Conservation (phyloP, 208 protist species). For the Leishmania guyanensis region DNA sequence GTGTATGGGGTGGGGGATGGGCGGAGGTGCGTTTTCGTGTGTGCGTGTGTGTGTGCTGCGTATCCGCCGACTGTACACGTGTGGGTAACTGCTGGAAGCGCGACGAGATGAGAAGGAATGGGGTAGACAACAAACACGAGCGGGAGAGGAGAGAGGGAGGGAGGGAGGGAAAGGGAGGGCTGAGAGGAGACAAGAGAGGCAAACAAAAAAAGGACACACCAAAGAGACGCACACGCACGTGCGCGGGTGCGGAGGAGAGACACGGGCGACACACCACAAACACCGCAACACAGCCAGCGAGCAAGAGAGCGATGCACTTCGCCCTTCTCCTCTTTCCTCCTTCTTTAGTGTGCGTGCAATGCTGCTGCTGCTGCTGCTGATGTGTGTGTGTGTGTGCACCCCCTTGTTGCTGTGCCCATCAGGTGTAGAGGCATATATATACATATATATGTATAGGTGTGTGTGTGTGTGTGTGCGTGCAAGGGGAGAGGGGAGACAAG, state of each 20-base stretch:
- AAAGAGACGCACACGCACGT: background rate
- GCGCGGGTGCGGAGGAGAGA: background rate
- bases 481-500: background rate
- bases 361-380: no score
- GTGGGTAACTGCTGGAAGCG: background rate
- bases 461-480: background rate
- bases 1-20: background rate
- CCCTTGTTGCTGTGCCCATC: background rate
- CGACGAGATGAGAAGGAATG: background rate
- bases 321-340: background rate
- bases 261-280: background rate
- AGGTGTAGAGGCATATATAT: background rate
- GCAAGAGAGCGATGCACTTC: background rate
- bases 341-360: background rate
- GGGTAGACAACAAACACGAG: background rate
- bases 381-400: slow-evolving; percentile 3
- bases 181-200: background rate
- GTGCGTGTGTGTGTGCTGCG: background rate
- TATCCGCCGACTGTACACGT: background rate
- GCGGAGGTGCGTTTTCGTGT: background rate
- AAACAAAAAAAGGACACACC: background rate
- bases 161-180: background rate
- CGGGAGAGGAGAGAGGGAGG: background rate
- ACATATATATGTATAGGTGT: background rate
- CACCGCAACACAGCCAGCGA: background rate